phyloP scores from a whole-genome alignment of 1,284 basidiomycete genomes.

The Hortiboletus rubellus region DNA sequence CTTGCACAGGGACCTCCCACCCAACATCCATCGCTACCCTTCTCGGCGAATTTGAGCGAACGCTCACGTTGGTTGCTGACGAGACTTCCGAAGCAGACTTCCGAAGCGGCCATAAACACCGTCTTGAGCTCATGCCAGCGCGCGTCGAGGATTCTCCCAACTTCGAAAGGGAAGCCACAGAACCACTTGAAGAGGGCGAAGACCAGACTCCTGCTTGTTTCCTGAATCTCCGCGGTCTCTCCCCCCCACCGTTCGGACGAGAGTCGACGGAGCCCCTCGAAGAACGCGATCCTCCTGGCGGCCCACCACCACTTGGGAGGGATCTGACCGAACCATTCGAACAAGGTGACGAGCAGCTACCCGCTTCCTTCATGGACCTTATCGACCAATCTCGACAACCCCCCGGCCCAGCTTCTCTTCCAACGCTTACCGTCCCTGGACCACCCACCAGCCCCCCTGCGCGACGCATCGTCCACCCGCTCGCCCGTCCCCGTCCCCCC shows the following conservation, averaged over 20 bases:
- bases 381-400: neutral
- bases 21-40: conserved; percentile 1
- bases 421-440: neutral
- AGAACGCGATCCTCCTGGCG: neutral
- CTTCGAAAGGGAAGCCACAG: neutral
- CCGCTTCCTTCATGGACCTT: neutral
- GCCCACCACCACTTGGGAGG: neutral
- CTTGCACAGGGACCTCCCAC: neutral
- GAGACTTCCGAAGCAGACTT: neutral
- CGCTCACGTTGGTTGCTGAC: conserved; percentile 1
- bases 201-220: neutral
- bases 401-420: neutral
- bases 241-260: neutral
- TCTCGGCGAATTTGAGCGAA: conserved; percentile 12
- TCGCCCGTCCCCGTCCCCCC: conserved; percentile 9
- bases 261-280: neutral
- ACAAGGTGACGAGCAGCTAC: neutral
- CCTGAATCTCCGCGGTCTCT: neutral
- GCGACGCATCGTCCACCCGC: neutral
- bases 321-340: conserved; percentile 4
- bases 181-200: neutral
- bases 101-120: neutral
- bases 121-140: neutral
- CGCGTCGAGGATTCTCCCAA: neutral
- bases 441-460: neutral